phyloP scores from a whole-genome alignment of 176 grass and related monocot species.

The Ensete ventricosum region DNA sequence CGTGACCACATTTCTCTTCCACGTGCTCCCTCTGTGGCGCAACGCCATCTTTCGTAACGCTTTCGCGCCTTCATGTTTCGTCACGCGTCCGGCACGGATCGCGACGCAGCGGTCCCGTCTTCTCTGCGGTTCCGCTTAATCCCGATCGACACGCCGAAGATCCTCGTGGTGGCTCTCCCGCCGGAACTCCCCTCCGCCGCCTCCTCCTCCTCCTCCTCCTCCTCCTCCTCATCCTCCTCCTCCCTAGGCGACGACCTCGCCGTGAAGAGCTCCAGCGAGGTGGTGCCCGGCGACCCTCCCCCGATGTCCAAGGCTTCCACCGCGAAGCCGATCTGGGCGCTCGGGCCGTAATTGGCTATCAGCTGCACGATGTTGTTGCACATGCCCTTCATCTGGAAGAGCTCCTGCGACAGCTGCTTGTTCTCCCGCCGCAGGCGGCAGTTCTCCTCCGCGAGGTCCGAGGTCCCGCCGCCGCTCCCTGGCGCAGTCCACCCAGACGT shows the following conservation, averaged over 20 bases:
- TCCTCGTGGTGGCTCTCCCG: constrained; percentile 15
- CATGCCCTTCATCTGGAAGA: constrained; percentile 43
- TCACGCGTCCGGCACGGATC: not conserved
- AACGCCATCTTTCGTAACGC: not conserved
- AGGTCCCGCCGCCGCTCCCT: constrained; percentile 12
- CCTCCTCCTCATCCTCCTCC: not conserved
- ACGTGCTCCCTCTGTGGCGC: not conserved
- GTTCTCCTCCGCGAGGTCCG: constrained; percentile 70
- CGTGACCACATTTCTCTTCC: not conserved
- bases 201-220: constrained; percentile 1
- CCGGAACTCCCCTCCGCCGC: constrained; percentile 5
- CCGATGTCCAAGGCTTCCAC: not conserved
- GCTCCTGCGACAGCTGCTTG: constrained; percentile 52
- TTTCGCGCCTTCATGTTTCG: not conserved
- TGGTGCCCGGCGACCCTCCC: not conserved
- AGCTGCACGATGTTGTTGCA: constrained; percentile 59
- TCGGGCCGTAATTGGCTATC: constrained; percentile 33
- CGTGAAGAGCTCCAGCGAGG: not conserved
- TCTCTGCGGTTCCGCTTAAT: constrained; percentile 23
- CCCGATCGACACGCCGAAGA: constrained; percentile 62
- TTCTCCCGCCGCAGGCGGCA: constrained; percentile 65
- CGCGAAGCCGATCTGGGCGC: not conserved
- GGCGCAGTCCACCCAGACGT: not conserved
- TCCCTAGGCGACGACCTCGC: not conserved
- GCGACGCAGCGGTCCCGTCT: not conserved